Evolutionary conservation across 2,329 filamentous ascomycete species (phyloP), one percentile per base, ranked within the genome.

Genomic region (Purpureocillium takamizusanense): DNA sequence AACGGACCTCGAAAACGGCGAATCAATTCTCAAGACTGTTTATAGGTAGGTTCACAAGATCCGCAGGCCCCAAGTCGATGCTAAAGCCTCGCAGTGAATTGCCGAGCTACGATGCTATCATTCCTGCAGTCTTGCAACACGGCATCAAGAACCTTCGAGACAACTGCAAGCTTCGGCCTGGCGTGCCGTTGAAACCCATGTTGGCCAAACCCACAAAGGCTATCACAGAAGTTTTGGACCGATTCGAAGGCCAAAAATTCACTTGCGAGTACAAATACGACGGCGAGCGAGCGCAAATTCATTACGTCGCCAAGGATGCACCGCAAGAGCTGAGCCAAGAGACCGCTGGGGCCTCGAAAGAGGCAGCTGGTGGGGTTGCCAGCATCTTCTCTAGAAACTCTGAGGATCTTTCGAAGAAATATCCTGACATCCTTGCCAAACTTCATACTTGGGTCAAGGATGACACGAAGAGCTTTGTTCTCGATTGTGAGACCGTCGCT

Each of bases 211-310:
- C 92, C 3, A 98, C 92, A 9, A 98, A 98, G 60, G 89, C 92
- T 5, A 95, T 98, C 51, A 95, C 89, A 1, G 92, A 98, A 63
- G 92, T 98, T 1, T 73, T 98, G 10, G 90, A 98, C 61, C 85
- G 92, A 5, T 98, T 98, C 48, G 92, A 97, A 57, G 81, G 85
- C 46, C 92, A 95, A 56, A 84, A 83, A 18, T 98, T 98, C 54
- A 97, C 92, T 1, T 98, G 92, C 64, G 92, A 98, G 59, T 98
- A 94, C 72, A 98, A 98, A 61, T 98, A 98, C 55, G 92, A 98
- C 52, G 92, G 92, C 35, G 92, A 98, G 62, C 76, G 92, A 56
- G 92, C 92, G n/a, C 92, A 98, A 57, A 97, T 98, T 36, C 92
- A 98, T 58, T 98, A 94, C 50, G 87, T 97, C 25, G 82, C 89